A percentile compares a stretch with the other conserved stretches of the same genome.
These are phyloP conservation scores for Malassezia nana DNA, from an alignment of 1,284 basidiomycete species.

Conservation along the genomic window DNA sequence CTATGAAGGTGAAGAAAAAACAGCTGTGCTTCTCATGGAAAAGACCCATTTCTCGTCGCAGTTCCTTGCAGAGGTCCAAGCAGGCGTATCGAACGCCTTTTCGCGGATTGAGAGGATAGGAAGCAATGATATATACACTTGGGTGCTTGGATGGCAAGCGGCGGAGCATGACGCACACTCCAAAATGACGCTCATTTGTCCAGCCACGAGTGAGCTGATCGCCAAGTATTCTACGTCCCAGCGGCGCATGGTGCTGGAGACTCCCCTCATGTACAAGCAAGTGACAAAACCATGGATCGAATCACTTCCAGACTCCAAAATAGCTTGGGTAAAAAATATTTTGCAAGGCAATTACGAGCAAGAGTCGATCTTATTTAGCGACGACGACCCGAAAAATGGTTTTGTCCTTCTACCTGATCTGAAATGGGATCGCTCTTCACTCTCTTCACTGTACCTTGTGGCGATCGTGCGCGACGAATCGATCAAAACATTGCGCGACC, in stretches of 20 bases:
- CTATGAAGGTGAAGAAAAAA: constrained; percentile 1
- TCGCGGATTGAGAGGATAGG: constrained; percentile 22
- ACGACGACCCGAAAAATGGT: constrained; percentile 54
- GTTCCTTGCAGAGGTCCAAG: constrained; percentile 17
- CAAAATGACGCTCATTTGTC: constrained; percentile 41
- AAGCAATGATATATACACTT: constrained; percentile 45
- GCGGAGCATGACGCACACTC: constrained; percentile 23
- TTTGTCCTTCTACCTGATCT: constrained; percentile 55
- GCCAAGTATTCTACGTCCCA: constrained; percentile 68
- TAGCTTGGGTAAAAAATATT: constrained; percentile 83
- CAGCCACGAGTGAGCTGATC: constrained; percentile 44
- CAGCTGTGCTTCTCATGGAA: constrained; percentile 38
- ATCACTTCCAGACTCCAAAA: constrained; percentile 46
- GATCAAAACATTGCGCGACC: constrained; percentile 48
- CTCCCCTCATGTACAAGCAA: constrained; percentile 33
- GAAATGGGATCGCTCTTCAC: constrained; percentile 65
- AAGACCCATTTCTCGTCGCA: constrained; percentile 34
- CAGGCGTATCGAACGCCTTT: constrained; percentile 5
- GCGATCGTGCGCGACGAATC: constrained; percentile 45
- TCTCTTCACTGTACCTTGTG: constrained; percentile 51
- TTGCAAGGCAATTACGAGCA: constrained; percentile 69
- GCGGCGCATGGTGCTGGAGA: constrained; percentile 53
- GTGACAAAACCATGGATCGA: constrained; percentile 39
- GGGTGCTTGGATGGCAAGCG: constrained; percentile 33
- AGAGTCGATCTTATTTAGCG: constrained; percentile 63